These are phyloP conservation scores for Tuber aestivum DNA, from an alignment of 495 filamentous ascomycete genomes.

Conservation along the genomic window DNA sequence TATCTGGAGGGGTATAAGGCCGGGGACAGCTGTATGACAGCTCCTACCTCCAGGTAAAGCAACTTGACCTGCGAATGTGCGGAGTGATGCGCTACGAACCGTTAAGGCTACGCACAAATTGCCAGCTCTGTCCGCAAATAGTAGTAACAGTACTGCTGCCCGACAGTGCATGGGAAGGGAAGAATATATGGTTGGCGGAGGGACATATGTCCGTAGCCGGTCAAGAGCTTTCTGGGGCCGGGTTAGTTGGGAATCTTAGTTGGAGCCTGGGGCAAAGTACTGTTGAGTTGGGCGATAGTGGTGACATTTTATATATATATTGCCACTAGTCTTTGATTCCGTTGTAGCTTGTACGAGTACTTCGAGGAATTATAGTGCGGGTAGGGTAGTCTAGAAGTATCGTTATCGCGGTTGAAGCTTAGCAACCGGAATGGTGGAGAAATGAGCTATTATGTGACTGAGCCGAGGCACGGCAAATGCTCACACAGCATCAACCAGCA, in stretches of 20 bases:
- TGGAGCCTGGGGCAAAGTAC: neutral
- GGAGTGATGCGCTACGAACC: constrained; percentile 69
- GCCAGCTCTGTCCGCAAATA: constrained; percentile 73
- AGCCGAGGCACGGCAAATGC: no score
- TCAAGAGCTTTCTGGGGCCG: neutral
- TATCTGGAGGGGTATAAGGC: constrained; percentile 4
- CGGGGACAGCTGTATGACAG: constrained; percentile 36
- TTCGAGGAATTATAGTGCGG: neutral
- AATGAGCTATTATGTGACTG: neutral
- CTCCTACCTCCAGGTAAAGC: constrained; percentile 77
- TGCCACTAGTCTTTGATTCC: neutral
- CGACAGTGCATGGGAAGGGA: constrained; percentile 43
- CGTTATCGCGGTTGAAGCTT: neutral
- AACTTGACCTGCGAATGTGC: constrained; percentile 67
- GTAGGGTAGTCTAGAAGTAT: neutral
- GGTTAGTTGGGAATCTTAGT: neutral
- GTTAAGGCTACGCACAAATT: constrained; percentile 79
- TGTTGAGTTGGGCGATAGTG: neutral
- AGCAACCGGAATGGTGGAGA: neutral
- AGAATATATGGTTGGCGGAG: constrained; percentile 54
- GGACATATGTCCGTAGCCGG: constrained; percentile 62
- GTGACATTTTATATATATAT: neutral
- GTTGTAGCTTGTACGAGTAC: neutral
- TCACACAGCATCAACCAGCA: no score
- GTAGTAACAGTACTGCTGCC: constrained; percentile 75